Conservation (phyloP, 2,329 filamentous ascomycete genomes). For the Pestalotiopsis sp. region DNA sequence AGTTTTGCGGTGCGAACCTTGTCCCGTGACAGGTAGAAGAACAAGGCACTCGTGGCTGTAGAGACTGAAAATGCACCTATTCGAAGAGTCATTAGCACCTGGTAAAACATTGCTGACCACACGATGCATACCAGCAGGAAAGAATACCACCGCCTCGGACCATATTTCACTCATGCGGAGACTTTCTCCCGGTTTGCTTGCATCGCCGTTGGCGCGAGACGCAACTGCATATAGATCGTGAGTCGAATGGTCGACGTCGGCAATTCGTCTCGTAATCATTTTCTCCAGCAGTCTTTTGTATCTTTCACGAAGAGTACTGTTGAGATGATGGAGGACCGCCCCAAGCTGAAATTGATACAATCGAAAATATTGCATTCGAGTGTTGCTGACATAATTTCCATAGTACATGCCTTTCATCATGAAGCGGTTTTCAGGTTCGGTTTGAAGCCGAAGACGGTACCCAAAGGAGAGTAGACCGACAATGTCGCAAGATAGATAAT, state of each 20-base stretch:
- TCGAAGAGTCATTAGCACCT: not conserved
- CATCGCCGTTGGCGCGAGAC: slow-evolving; percentile 13
- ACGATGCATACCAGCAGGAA: slow-evolving; percentile 3
- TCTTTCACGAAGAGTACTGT: not conserved
- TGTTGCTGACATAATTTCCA: not conserved
- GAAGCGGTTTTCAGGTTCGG: slow-evolving; percentile 14
- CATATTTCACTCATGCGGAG: slow-evolving; percentile 1
- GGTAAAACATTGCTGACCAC: not conserved
- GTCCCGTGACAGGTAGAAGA: slow-evolving; percentile 35
- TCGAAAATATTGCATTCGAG: not conserved
- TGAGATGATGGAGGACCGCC: not conserved
- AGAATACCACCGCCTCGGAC: slow-evolving; percentile 9
- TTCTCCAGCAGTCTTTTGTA: slow-evolving; percentile 15
- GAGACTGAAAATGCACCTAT: slow-evolving; percentile 29
- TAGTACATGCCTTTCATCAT: not conserved
- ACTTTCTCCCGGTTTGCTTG: not conserved
- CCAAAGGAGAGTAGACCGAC: slow-evolving; percentile 21
- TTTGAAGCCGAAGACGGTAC: slow-evolving; percentile 18
- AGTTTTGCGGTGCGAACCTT: slow-evolving; percentile 25
- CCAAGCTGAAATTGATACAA: not conserved
- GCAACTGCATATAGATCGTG: slow-evolving; percentile 18
- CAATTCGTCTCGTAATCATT: slow-evolving; percentile 17
- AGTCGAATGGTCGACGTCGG: slow-evolving; percentile 14
- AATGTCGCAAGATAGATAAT: slow-evolving; percentile 18
- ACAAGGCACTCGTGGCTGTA: slow-evolving; percentile 28